phyloP scores from a whole-genome alignment of 495 filamentous ascomycete genomes.

The Talaromyces stipitatus region DNA sequence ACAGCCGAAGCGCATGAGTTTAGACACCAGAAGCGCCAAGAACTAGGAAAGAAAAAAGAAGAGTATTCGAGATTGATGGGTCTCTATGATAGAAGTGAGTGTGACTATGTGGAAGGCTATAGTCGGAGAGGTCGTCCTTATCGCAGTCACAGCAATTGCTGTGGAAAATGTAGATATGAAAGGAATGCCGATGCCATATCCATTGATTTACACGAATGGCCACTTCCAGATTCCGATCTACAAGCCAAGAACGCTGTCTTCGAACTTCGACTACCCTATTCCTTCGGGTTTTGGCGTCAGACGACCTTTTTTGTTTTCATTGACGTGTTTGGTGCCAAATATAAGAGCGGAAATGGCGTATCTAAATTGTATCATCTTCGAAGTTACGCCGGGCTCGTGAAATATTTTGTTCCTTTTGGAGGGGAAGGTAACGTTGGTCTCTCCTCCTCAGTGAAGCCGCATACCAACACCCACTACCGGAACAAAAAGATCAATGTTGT shows the following conservation, averaged over 20 bases:
- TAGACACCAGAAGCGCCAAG: conserved; percentile 23
- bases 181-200: conserved; percentile 22
- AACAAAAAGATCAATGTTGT: conserved; percentile 14
- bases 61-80: conserved; percentile 26
- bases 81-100: conserved; percentile 11
- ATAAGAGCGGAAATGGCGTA: neutral
- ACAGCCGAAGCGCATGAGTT: conserved; percentile 33
- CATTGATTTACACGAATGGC: conserved; percentile 56
- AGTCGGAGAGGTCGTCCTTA: conserved; percentile 2
- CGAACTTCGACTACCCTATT: conserved; percentile 42
- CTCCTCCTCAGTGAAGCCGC: conserved; percentile 31
- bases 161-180: conserved; percentile 23
- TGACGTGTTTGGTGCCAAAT: conserved; percentile 23
- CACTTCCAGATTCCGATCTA: conserved; percentile 33
- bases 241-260: conserved; percentile 46
- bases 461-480: conserved; percentile 24
- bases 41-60: conserved; percentile 11
- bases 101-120: conserved; percentile 17
- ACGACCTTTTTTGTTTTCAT: conserved; percentile 34
- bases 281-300: conserved; percentile 48
- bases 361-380: neutral
- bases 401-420: neutral
- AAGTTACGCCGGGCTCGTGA: neutral
- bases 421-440: too few species aligned
- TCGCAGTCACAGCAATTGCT: conserved; percentile 15